Evolutionary conservation across 2,329 filamentous ascomycete species (phyloP).

Genomic region (Microsporum canis): DNA sequence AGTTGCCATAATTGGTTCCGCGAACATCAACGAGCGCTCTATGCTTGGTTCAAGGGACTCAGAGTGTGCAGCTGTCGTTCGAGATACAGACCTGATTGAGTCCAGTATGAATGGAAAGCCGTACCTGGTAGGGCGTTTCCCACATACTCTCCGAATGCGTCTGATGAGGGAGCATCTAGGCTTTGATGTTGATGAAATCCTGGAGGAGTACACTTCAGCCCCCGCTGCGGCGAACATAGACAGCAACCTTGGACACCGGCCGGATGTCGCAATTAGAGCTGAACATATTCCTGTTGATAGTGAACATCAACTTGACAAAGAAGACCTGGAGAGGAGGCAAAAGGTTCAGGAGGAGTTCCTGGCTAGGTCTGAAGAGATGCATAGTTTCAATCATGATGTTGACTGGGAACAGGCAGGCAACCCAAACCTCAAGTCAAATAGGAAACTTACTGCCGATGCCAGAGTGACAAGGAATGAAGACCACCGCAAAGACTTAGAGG

Average conservation of each 20-base stretch:
- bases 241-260: not conserved
- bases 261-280: not conserved
- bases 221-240: constrained; percentile 6
- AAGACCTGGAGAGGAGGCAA: constrained; percentile 33
- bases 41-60: constrained; percentile 77
- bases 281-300: constrained; percentile 18
- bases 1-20: constrained; percentile 68
- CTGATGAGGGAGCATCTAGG: constrained; percentile 90
- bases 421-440: constrained; percentile 44
- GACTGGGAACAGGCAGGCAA: constrained; percentile 50
- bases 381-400: constrained; percentile 67
- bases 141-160: constrained; percentile 67
- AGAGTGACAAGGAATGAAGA: constrained; percentile 49
- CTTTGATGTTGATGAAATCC: constrained; percentile 68
- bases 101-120: constrained; percentile 62
- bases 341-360: constrained; percentile 46
- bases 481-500: constrained; percentile 65
- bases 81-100: constrained; percentile 60
- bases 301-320: constrained; percentile 31
- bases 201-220: constrained; percentile 53
- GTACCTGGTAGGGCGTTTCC: constrained; percentile 63
- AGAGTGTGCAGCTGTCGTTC: constrained; percentile 77
- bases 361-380: constrained; percentile 44
- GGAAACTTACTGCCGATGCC: constrained; percentile 46
- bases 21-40: constrained; percentile 59